phyloP scores from a whole-genome alignment of 257 asterid species.

The Penstemon davidsonii region DNA sequence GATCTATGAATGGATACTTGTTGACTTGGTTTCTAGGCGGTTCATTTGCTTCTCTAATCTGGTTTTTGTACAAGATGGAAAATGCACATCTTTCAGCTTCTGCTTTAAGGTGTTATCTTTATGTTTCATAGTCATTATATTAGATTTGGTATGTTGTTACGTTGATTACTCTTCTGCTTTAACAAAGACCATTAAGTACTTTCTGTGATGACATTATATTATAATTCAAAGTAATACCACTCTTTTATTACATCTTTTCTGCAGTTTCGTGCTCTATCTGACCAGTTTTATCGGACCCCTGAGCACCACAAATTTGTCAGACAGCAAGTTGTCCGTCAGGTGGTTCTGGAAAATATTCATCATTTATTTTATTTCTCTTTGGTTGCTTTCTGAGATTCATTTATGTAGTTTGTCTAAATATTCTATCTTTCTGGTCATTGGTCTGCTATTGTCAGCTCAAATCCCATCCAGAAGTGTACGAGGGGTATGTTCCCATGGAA shows the following conservation, averaged over 20 bases:
- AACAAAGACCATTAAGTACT: constrained; percentile 10
- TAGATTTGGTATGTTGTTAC: neutral
- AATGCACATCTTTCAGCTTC: neutral
- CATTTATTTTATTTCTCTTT: constrained; percentile 12
- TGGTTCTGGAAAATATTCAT: constrained; percentile 19
- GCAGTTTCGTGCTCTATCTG: constrained; percentile 89
- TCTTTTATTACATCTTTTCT: constrained; percentile 24
- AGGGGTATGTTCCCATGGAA: constrained; percentile 97
- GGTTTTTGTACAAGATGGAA: neutral
- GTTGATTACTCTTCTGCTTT: neutral
- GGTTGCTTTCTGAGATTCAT: neutral
- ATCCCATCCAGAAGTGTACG: constrained; percentile 74
- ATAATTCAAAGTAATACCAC: neutral
- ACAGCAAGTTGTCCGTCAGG: constrained; percentile 88
- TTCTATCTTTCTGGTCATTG: constrained; percentile 28
- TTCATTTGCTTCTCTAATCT: neutral
- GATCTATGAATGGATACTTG: neutral
- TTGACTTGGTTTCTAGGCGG: neutral
- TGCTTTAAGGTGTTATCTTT: neutral
- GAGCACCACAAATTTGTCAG: constrained; percentile 96
- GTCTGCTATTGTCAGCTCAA: constrained; percentile 62
- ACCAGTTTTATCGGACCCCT: constrained; percentile 83
- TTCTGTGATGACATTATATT: neutral
- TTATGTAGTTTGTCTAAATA: constrained; percentile 19
- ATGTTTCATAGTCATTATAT: neutral